These are phyloP conservation scores for Wallacemonas sp. DNA, from an alignment of 208 protist genomes.

Conservation along the genomic window DNA sequence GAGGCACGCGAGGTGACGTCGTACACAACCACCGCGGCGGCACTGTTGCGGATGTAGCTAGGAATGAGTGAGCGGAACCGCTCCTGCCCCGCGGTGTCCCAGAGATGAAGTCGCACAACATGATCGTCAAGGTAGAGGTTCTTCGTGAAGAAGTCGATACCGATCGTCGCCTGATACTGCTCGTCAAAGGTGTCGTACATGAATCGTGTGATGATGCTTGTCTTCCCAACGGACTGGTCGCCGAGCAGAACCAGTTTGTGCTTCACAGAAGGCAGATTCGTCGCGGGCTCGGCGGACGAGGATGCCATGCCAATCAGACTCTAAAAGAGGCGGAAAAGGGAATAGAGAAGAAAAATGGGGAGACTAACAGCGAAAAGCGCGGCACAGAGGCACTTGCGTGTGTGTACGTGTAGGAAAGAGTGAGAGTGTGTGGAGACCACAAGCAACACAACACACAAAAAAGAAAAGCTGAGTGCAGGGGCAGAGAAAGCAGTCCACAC, in stretches of 20 bases:
- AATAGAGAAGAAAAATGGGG: slow-evolving; percentile 8
- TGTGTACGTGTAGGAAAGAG: background rate
- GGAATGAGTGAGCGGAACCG: slow-evolving; percentile 94
- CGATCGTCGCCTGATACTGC: slow-evolving; percentile 96
- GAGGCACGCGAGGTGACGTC: slow-evolving; percentile 95
- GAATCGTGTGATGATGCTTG: slow-evolving; percentile 97
- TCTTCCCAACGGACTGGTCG: slow-evolving; percentile 97
- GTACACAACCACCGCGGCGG: slow-evolving; percentile 97
- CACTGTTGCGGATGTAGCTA: slow-evolving; percentile 96
- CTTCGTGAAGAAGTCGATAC: slow-evolving; percentile 99
- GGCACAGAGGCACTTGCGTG: background rate
- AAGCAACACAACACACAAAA: slow-evolving; percentile 8
- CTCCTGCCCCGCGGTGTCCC: slow-evolving; percentile 91
- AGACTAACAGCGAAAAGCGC: too few species aligned
- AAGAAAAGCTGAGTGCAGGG: background rate
- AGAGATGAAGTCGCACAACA: slow-evolving; percentile 94
- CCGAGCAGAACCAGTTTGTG: slow-evolving; percentile 98
- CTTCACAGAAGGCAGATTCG: slow-evolving; percentile 55
- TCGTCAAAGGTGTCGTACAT: slow-evolving; percentile 98
- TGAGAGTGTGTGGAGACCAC: background rate
- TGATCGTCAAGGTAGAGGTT: slow-evolving; percentile 96
- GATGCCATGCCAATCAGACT: background rate
- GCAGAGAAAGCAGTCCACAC: slow-evolving; percentile 9
- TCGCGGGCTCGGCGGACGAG: background rate
- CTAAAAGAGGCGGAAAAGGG: background rate